Conservation (phyloP, 2,329 filamentous ascomycete species). For the Monosporascus sp. region DNA sequence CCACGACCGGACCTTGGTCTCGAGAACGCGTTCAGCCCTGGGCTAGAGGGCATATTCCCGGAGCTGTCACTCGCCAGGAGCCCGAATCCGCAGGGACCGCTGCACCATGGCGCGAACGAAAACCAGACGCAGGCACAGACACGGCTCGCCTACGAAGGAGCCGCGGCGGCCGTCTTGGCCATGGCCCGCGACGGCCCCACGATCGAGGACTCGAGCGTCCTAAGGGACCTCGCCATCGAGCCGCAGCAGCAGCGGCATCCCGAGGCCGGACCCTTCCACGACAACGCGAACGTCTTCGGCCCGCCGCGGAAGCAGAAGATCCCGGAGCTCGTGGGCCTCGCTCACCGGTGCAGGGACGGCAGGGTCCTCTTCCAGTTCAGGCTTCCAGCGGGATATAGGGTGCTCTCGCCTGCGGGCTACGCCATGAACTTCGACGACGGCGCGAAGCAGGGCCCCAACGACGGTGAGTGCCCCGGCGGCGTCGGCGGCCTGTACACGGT, state of each 20-base stretch:
- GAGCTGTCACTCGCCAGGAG: too few species aligned
- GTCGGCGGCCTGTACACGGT: constrained; percentile 1
- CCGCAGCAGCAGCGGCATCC: not conserved
- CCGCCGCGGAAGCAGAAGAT: not conserved
- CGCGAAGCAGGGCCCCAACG: not conserved
- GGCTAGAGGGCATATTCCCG: too few species aligned
- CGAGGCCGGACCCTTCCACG: not conserved
- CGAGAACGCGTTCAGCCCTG: too few species aligned
- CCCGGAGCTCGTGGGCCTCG: not conserved
- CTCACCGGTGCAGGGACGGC: not conserved
- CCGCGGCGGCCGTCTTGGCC: too few species aligned
- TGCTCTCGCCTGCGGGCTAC: not conserved
- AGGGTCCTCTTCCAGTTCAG: not conserved
- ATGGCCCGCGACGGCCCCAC: not conserved
- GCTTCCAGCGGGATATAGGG: not conserved
- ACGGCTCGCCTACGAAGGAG: too few species aligned
- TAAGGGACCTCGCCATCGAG: not conserved
- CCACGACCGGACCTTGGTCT: too few species aligned
- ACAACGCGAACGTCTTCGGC: not conserved
- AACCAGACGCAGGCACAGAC: too few species aligned
- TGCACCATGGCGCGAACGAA: too few species aligned
- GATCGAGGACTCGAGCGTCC: not conserved
- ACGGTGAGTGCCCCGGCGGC: not conserved
- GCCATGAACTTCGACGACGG: constrained; percentile 1
- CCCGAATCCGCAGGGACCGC: too few species aligned